Percentiles rank a stretch among this genome's conserved stretches.
These are phyloP conservation scores for Melanogaster broomeanus DNA, from an alignment of 768 basidiomycete species.

Conservation along the genomic window DNA sequence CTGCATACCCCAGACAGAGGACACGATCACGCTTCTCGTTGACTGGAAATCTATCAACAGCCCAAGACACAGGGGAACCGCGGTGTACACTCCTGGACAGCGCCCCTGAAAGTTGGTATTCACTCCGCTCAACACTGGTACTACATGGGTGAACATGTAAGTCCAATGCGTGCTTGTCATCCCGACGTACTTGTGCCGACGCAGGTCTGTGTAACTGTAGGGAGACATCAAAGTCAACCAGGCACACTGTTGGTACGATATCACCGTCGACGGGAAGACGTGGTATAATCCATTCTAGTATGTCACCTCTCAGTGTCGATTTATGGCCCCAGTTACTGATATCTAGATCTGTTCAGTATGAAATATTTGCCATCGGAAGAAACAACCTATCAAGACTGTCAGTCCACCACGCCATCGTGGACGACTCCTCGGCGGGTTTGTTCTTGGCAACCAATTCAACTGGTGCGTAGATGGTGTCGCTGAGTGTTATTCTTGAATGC, in stretches of 20 bases:
- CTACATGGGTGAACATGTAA: constrained; percentile 89
- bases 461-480: too few relatives aligned
- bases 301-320: constrained; percentile 32
- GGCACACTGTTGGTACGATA: constrained; percentile 91
- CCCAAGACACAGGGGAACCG: constrained; percentile 77
- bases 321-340: constrained; percentile 10
- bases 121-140: constrained; percentile 94
- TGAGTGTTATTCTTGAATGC: background rate
- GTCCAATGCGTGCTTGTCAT: constrained; percentile 4
- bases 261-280: constrained; percentile 83
- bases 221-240: constrained; percentile 93
- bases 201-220: constrained; percentile 35
- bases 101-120: constrained; percentile 85
- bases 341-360: constrained; percentile 58
- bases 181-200: background rate
- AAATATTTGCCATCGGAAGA: constrained; percentile 92
- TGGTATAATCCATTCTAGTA: constrained; percentile 94
- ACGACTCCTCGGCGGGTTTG: too few relatives aligned
- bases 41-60: constrained; percentile 88
- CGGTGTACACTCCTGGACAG: constrained; percentile 96
- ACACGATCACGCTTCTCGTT: constrained; percentile 92
- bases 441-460: too few relatives aligned
- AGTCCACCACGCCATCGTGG: too few relatives aligned
- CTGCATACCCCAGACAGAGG: constrained; percentile 85
- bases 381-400: too few relatives aligned